Conservation (phyloP, 352 stramenopile species). For the Nothophytophthora sp. region DNA sequence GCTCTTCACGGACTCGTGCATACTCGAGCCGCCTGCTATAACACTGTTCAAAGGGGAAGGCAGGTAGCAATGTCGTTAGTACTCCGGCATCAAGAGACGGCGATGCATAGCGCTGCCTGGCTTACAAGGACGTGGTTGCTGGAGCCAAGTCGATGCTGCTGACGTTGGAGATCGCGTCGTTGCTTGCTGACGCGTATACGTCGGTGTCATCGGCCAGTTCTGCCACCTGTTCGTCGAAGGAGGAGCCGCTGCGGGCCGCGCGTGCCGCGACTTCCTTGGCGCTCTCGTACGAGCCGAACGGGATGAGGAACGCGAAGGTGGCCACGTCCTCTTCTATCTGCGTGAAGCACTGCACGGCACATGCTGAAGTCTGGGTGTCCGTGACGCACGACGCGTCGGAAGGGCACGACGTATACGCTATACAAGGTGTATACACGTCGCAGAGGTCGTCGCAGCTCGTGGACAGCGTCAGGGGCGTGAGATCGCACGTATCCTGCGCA, state of each 20-base stretch:
- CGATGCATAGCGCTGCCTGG: no score
- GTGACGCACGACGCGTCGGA: conserved; percentile 19
- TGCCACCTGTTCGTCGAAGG: conserved; percentile 11
- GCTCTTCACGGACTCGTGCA: conserved; percentile 25
- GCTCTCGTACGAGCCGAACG: conserved; percentile 46
- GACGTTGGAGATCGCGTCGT: conserved; percentile 32
- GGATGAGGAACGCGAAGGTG: conserved; percentile 56
- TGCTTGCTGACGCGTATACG: conserved; percentile 30
- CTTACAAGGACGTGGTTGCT: conserved; percentile 29
- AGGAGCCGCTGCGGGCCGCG: conserved; percentile 10
- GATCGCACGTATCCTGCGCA: conserved; percentile 10
- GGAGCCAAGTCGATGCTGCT: conserved; percentile 21
- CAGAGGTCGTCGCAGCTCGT: conserved; percentile 47
- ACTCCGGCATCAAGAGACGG: neutral
- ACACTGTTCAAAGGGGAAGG: conserved; percentile 7
- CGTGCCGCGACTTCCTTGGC: conserved; percentile 9
- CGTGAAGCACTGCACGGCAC: conserved; percentile 54
- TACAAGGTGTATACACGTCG: conserved; percentile 44
- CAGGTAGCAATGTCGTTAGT: neutral
- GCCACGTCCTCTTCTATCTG: conserved; percentile 17
- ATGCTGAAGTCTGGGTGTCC: conserved; percentile 30
- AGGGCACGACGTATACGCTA: conserved; percentile 44
- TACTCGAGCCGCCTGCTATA: conserved; percentile 24
- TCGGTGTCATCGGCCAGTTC: conserved; percentile 20
- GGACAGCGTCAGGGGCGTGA: conserved; percentile 32